Conservation (phyloP, 768 basidiomycete genomes). For the Harrya chromipes region DNA sequence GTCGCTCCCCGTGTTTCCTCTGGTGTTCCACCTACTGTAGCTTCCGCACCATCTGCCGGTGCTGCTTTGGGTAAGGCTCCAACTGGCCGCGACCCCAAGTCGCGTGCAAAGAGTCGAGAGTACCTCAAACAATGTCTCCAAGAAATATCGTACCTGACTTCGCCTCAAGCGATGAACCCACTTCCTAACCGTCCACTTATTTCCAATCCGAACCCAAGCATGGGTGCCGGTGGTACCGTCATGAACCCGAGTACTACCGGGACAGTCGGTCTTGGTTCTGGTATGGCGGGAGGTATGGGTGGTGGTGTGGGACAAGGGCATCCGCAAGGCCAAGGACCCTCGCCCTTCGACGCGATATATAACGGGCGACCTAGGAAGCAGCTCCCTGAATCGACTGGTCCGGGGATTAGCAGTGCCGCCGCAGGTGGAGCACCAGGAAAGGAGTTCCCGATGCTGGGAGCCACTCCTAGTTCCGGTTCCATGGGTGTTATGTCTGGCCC, state of each 20-base stretch:
- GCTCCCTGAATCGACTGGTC: conserved; percentile 57
- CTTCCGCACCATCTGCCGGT: conserved; percentile 34
- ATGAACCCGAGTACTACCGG: conserved; percentile 17
- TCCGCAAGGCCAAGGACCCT: conserved; percentile 20
- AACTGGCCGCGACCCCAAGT: conserved; percentile 90
- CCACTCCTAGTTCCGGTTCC: conserved; percentile 20
- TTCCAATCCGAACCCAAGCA: conserved; percentile 43
- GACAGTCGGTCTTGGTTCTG: conserved; percentile 9
- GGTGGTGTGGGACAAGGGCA: conserved; percentile 16
- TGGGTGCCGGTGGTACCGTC: conserved; percentile 17
- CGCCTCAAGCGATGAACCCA: conserved; percentile 96
- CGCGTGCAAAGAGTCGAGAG: conserved; percentile 89
- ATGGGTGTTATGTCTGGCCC: conserved; percentile 52
- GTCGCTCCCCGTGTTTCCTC: conserved; percentile 51
- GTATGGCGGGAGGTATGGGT: conserved; percentile 12
- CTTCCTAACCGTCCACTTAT: conserved; percentile 80
- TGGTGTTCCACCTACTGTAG: conserved; percentile 34
- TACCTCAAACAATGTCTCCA: conserved; percentile 99
- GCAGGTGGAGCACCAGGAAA: conserved; percentile 38
- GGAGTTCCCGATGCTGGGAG: conserved; percentile 65
- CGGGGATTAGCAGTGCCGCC: conserved; percentile 39
- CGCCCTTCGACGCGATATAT: conserved; percentile 72
- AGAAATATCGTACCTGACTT: conserved; percentile 97
- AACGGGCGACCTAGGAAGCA: conserved; percentile 81
- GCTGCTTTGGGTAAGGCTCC: conserved; percentile 65